Conservation (phyloP, 306 rosid species). For the Sicyos edulis region DNA sequence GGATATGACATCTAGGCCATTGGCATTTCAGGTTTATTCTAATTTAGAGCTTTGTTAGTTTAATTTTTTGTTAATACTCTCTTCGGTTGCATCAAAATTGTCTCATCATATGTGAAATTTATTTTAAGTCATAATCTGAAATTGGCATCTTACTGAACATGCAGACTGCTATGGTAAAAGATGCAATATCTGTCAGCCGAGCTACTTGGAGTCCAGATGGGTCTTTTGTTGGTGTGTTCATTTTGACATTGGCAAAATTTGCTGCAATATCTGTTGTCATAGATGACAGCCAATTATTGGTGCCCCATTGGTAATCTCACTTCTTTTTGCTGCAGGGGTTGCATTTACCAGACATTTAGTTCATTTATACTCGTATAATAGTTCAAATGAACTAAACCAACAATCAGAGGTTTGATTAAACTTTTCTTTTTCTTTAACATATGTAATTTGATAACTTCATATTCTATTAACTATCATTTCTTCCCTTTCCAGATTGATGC, state of each 20-base stretch:
- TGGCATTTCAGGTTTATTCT: constrained; percentile 61
- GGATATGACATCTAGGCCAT: constrained; percentile 46
- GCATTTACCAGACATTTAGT: constrained; percentile 79
- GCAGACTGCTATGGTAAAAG: constrained; percentile 59
- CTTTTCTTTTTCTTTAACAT: constrained; percentile 22
- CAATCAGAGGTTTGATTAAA: constrained; percentile 50
- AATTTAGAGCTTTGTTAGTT: constrained; percentile 8
- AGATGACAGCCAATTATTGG: constrained; percentile 21
- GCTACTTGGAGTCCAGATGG: constrained; percentile 91
- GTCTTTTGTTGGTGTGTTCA: constrained; percentile 63
- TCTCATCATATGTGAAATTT: constrained; percentile 2
- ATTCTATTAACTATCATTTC: constrained; percentile 25
- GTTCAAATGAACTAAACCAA: constrained; percentile 57
- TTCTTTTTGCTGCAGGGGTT: constrained; percentile 55
- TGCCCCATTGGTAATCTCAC: constrained; percentile 26
- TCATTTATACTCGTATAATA: constrained; percentile 60
- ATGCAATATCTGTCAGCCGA: constrained; percentile 61
- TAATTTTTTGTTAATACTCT: constrained; percentile 17
- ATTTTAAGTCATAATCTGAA: constrained; percentile 17
- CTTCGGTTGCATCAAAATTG: constrained; percentile 16
- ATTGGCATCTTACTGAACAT: constrained; percentile 35
- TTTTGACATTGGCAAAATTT: constrained; percentile 28
- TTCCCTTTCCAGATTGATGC: constrained; percentile 59
- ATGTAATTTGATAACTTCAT: constrained; percentile 22
- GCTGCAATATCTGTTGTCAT: constrained; percentile 45